Evolutionary conservation across 1,284 basidiomycete species (phyloP).

Genomic region (Sporisorium iseilematis-ciliati): DNA sequence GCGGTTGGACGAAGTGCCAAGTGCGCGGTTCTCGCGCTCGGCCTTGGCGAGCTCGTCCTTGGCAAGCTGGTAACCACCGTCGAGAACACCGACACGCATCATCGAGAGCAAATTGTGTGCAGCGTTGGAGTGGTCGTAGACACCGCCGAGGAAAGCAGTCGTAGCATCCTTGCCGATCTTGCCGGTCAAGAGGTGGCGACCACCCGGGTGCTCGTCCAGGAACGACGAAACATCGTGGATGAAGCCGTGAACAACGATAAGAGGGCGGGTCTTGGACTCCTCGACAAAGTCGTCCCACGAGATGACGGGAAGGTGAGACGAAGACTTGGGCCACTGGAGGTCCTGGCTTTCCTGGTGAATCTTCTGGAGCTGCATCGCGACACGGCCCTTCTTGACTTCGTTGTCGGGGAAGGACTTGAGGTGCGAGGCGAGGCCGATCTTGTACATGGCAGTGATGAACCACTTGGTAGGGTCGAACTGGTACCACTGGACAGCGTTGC

Average conservation of each 20-base stretch:
- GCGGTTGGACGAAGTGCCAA: conserved; percentile 40
- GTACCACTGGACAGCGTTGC: conserved; percentile 68
- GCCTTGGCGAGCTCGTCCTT: conserved; percentile 56
- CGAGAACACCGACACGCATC: conserved; percentile 69
- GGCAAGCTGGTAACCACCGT: conserved; percentile 66
- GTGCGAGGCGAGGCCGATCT: conserved; percentile 65
- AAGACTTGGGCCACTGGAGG: conserved; percentile 63
- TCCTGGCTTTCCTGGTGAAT: conserved; percentile 52
- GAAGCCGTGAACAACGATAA: conserved; percentile 66
- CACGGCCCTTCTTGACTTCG: conserved; percentile 67
- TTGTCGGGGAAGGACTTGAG: conserved; percentile 70
- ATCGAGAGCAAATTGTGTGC: conserved; percentile 68
- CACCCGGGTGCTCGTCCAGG: conserved; percentile 68
- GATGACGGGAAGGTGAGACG: conserved; percentile 66
- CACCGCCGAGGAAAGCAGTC: conserved; percentile 67
- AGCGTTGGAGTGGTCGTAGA: conserved; percentile 68
- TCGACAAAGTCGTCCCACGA: conserved; percentile 68
- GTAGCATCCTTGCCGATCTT: conserved; percentile 68
- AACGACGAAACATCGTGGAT: conserved; percentile 67
- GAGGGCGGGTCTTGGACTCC: conserved; percentile 65
- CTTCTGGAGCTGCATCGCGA: conserved; percentile 66
- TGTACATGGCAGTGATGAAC: conserved; percentile 63
- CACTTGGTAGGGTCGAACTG: conserved; percentile 70
- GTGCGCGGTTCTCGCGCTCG: conserved; percentile 48
- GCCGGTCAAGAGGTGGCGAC: conserved; percentile 60